A percentile compares a stretch with the other conserved stretches of the same genome.
Evolutionary conservation across 2,329 filamentous ascomycete species (phyloP).

Genomic region (Fusarium sp.): DNA sequence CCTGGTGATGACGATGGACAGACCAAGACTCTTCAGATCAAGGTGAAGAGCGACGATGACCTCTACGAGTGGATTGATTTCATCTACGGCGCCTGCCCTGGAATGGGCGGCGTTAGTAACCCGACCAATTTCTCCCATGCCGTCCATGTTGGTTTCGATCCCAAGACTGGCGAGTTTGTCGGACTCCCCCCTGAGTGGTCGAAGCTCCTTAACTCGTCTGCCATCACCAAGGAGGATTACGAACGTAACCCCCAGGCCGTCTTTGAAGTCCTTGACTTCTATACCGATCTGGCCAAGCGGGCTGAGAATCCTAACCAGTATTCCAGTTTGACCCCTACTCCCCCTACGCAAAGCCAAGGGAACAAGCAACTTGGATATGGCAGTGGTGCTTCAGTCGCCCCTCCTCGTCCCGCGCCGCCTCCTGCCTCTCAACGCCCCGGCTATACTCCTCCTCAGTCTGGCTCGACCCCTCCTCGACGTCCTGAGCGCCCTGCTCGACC

Average conservation of each 20-base stretch:
- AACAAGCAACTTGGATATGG: constrained; percentile 74
- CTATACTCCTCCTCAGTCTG: constrained; percentile 55
- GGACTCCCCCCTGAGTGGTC: constrained; percentile 97
- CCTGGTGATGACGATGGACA: constrained; percentile 83
- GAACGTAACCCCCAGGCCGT: constrained; percentile 93
- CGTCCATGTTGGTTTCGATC: constrained; percentile 97
- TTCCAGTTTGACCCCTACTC: constrained; percentile 75
- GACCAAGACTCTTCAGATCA: constrained; percentile 87
- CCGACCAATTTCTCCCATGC: constrained; percentile 98
- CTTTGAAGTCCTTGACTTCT: constrained; percentile 86
- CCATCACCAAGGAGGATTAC: constrained; percentile 98
- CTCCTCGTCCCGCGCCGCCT: constrained; percentile 73
- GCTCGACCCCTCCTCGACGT: constrained; percentile 56
- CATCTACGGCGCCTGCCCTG: constrained; percentile 95
- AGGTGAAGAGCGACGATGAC: constrained; percentile 95
- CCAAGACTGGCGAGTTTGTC: constrained; percentile 93
- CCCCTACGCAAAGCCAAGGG: constrained; percentile 66
- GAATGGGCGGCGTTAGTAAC: constrained; percentile 98
- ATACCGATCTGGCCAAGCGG: constrained; percentile 84
- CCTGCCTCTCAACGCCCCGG: constrained; percentile 58
- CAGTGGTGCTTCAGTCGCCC: constrained; percentile 70
- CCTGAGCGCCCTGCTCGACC: constrained; percentile 55
- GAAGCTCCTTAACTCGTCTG: constrained; percentile 93
- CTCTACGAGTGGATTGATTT: constrained; percentile 99
- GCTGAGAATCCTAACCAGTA: constrained; percentile 78